These are phyloP conservation scores for Ceratobasidium theobromae DNA, from an alignment of 1,284 basidiomycete species.

Conservation along the genomic window DNA sequence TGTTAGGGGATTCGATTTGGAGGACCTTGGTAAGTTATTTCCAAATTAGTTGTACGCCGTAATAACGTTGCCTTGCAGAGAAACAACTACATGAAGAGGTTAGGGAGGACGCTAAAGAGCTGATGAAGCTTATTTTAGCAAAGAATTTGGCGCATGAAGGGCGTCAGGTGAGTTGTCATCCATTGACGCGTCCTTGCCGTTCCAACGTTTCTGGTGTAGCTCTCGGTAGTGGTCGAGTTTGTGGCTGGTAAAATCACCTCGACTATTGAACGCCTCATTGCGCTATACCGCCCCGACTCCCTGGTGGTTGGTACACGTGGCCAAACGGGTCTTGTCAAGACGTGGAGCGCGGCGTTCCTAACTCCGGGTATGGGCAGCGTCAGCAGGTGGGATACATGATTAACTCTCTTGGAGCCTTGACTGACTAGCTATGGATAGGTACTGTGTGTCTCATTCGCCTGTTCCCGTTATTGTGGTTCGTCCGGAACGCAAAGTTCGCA, in stretches of 20 bases:
- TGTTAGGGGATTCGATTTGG: slow-evolving; percentile 84
- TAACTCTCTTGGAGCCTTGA: not conserved
- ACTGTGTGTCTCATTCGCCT: slow-evolving; percentile 85
- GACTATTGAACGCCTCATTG: slow-evolving; percentile 89
- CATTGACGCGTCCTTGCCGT: not conserved
- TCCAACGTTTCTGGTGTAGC: slow-evolving; percentile 46
- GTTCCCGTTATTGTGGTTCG: slow-evolving; percentile 82
- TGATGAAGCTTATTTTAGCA: slow-evolving; percentile 80
- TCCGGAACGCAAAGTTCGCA: slow-evolving; percentile 83
- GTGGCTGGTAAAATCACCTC: slow-evolving; percentile 88
- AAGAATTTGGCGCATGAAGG: slow-evolving; percentile 81
- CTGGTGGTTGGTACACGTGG: slow-evolving; percentile 92
- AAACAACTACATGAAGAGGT: slow-evolving; percentile 77
- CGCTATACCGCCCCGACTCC: slow-evolving; percentile 93
- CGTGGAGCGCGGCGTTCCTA: slow-evolving; percentile 59
- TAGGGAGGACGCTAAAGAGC: slow-evolving; percentile 82
- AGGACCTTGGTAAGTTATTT: slow-evolving; percentile 63
- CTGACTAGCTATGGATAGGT: slow-evolving; percentile 48
- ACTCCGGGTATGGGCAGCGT: slow-evolving; percentile 64
- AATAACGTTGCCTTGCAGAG: slow-evolving; percentile 46
- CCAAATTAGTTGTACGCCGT: not conserved
- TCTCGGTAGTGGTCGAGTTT: slow-evolving; percentile 92
- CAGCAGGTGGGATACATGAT: slow-evolving; percentile 51
- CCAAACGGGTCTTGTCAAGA: slow-evolving; percentile 58
- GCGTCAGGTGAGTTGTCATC: slow-evolving; percentile 58